Evolutionary conservation across 495 filamentous ascomycete genomes (phyloP).

Genomic region (Parmelia sp.): DNA sequence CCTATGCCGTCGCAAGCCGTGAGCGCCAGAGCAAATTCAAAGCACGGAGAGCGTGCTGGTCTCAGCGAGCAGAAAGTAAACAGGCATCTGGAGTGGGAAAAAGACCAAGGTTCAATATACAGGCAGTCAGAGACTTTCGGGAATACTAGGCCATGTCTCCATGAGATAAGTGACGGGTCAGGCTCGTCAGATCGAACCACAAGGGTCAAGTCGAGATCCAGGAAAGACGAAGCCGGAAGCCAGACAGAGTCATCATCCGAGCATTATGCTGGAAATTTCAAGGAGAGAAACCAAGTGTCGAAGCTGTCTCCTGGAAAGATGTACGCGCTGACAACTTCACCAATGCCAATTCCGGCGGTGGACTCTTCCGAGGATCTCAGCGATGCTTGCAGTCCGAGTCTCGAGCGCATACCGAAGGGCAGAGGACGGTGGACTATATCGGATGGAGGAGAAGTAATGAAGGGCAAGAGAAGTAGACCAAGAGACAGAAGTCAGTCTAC

Average conservation of each 20-base stretch:
- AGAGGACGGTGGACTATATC: slow-evolving; percentile 15
- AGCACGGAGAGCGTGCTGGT: background rate
- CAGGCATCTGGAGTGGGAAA: background rate
- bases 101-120: background rate
- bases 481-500: slow-evolving; percentile 7
- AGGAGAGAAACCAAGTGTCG: slow-evolving; percentile 39
- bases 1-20: background rate
- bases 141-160: background rate
- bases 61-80: background rate
- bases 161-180: background rate
- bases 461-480: slow-evolving; percentile 1
- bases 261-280: background rate
- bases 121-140: background rate
- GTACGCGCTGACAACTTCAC: slow-evolving; percentile 50
- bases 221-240: background rate
- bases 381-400: slow-evolving; percentile 25
- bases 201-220: background rate
- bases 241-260: background rate
- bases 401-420: background rate
- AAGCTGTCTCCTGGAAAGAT: slow-evolving; percentile 50
- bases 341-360: slow-evolving; percentile 45
- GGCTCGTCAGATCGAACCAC: background rate
- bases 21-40: background rate
- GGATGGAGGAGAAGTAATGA: background rate
- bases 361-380: slow-evolving; percentile 26